Conservation (phyloP, 495 filamentous ascomycete species). For the Penicillium crystallinum region DNA sequence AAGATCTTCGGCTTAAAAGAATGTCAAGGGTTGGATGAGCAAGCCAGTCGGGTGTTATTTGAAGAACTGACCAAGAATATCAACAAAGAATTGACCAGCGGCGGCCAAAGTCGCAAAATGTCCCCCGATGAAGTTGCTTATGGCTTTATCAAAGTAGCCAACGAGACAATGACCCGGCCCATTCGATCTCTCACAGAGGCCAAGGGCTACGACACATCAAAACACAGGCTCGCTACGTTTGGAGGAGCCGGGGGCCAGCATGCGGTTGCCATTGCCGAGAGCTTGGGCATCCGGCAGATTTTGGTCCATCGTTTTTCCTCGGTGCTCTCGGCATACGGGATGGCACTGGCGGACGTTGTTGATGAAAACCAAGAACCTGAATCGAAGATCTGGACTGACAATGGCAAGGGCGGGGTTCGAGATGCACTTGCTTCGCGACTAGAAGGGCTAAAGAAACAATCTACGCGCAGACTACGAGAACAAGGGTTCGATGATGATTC, state of each 20-base stretch:
- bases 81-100: constrained; percentile 45
- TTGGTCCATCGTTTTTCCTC: constrained; percentile 90
- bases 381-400: constrained; percentile 41
- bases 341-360: constrained; percentile 93
- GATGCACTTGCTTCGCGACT: constrained; percentile 17
- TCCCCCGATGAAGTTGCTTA: constrained; percentile 78
- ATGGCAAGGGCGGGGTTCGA: background rate
- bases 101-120: constrained; percentile 58
- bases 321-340: constrained; percentile 91
- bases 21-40: constrained; percentile 68
- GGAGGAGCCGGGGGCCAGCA: constrained; percentile 96
- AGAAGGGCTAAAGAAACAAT: constrained; percentile 13
- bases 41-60: constrained; percentile 64
- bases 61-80: constrained; percentile 67
- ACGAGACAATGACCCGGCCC: constrained; percentile 92
- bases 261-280: constrained; percentile 89
- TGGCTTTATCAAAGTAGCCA: constrained; percentile 66
- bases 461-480: constrained; percentile 15
- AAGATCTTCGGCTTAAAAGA: constrained; percentile 89
- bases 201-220: constrained; percentile 86
- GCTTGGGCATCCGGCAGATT: constrained; percentile 80
- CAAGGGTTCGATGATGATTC: constrained; percentile 31
- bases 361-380: constrained; percentile 89
- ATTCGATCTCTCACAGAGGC: constrained; percentile 92
- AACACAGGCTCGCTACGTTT: constrained; percentile 85